A percentile compares a stretch with the other conserved stretches of the same genome.
phyloP scores from a whole-genome alignment of 768 basidiomycete genomes.

The Boletus rufocinnamomeus region DNA sequence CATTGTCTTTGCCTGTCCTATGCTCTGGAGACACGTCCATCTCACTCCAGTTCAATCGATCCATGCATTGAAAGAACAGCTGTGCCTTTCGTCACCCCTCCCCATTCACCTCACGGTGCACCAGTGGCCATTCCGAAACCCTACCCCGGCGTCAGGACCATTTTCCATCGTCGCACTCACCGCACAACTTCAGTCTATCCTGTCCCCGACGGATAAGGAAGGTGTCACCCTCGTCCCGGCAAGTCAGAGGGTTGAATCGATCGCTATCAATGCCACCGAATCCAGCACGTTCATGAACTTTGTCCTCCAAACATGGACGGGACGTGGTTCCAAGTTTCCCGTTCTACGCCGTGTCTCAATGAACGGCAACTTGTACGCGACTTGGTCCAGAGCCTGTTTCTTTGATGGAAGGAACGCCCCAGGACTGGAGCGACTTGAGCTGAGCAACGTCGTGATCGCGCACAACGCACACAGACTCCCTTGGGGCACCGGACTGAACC shows the following conservation, averaged over 20 bases:
- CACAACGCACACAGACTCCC: conserved; percentile 4
- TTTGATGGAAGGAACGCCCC: conserved; percentile 23
- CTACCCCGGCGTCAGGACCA: conserved; percentile 3
- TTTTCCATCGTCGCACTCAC: conserved; percentile 19
- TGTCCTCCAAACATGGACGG: conserved; percentile 24
- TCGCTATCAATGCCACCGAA: conserved; percentile 20
- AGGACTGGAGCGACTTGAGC: conserved; percentile 13
- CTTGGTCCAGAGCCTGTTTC: conserved; percentile 23
- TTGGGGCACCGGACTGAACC: conserved; percentile 15
- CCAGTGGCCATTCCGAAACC: conserved; percentile 24
- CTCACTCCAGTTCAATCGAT: conserved; percentile 18
- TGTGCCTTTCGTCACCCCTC: conserved; percentile 15
- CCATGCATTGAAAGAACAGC: conserved; percentile 15
- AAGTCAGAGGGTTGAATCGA: conserved; percentile 16
- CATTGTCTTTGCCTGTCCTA: conserved; percentile 19
- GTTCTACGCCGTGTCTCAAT: conserved; percentile 11
- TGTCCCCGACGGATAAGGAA: conserved; percentile 6
- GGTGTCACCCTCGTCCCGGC: conserved; percentile 3
- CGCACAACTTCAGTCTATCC: conserved; percentile 19
- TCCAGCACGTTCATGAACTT: conserved; percentile 20
- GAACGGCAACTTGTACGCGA: conserved; percentile 19
- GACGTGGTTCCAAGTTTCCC: conserved; percentile 14
- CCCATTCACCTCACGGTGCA: conserved; percentile 18
- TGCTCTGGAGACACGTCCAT: conserved; percentile 24
- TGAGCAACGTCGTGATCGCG: conserved; percentile 23